Evolutionary conservation across 305 asterid species (phyloP), one percentile per base, ranked within the genome.

Genomic region (Solanum hybrid): DNA sequence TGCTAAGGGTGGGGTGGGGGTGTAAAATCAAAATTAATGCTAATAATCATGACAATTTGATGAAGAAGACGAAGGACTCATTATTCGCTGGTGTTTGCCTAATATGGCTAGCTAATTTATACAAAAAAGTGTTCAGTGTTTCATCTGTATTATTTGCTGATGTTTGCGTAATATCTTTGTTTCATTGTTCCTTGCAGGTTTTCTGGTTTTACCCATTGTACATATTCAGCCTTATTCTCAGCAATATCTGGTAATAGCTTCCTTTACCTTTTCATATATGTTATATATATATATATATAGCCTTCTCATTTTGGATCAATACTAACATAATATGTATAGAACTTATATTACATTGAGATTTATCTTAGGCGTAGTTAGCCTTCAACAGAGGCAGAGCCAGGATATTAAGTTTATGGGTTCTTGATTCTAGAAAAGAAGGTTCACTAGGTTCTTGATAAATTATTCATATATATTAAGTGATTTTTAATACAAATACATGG

Each of bases 161-260:
- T 19, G 22, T 56, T 56, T 51, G 76, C 87, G n/a, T 56, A 77
- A 45, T 88, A 51, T 45, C 38, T 78, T 5, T n/a, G 85, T 77
- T 91, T 90, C 89, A 73, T 86, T 90, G 35, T 86, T 87, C 51
- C 87, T 89, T 89, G 66, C 96, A 97, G 99, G 96, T 97, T 69
- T 93, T 94, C 91, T 97, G 98, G 99, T 96, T 97, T 95, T 97
- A 94, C 91, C 99, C 99, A 17, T 91, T 96, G 97, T 97, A 97
- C 94, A 90, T 96, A 90, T 94, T 94, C 94, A 96, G 99, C 96
- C 94, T 95, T 90, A 94, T 97, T 88, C 94, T 97, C 77, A 95
- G 97, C 94, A 94, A 92, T 85, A 91, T 95, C 88, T 97, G 99
- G 99, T 97, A 97, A 86, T 90, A 81, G 87, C 89, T 72, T 84